Evolutionary conservation across 2,329 filamentous ascomycete genomes (phyloP).

Genomic region (Sporothrix brasiliensis): DNA sequence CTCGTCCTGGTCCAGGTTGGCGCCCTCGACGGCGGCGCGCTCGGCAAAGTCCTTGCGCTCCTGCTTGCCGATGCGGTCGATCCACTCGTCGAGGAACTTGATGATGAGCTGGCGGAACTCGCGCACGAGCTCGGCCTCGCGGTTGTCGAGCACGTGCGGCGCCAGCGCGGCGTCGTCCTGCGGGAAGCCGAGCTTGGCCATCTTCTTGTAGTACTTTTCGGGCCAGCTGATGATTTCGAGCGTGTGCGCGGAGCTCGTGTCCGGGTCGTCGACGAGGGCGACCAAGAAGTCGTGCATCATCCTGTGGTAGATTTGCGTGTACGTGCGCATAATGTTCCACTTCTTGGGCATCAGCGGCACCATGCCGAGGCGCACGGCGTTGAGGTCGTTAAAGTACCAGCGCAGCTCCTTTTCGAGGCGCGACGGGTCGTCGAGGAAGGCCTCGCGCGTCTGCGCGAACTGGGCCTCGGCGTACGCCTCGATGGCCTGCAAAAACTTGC

Average conservation of each 20-base stretch:
- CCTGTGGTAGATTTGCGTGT: slow-evolving; percentile 85
- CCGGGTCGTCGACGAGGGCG: slow-evolving; percentile 77
- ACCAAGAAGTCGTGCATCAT: slow-evolving; percentile 95
- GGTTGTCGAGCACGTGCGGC: slow-evolving; percentile 86
- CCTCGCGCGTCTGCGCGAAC: slow-evolving; percentile 70
- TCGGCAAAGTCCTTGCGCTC: slow-evolving; percentile 82
- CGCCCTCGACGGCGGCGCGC: slow-evolving; percentile 70
- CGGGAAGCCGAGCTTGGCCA: slow-evolving; percentile 82
- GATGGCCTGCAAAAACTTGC: slow-evolving; percentile 86
- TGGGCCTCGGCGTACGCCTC: slow-evolving; percentile 71
- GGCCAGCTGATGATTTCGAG: slow-evolving; percentile 93
- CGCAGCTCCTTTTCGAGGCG: slow-evolving; percentile 83
- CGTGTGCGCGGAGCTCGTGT: slow-evolving; percentile 82
- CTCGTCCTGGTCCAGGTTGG: slow-evolving; percentile 80
- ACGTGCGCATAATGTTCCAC: slow-evolving; percentile 93
- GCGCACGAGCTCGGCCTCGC: slow-evolving; percentile 85
- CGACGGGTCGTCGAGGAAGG: slow-evolving; percentile 81
- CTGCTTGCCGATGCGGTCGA: slow-evolving; percentile 83
- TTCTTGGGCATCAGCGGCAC: slow-evolving; percentile 88
- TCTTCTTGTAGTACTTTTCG: slow-evolving; percentile 94
- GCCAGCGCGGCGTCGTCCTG: slow-evolving; percentile 66
- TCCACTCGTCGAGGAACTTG: slow-evolving; percentile 95
- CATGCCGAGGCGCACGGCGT: slow-evolving; percentile 93
- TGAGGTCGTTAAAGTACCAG: slow-evolving; percentile 98
- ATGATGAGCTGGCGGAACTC: slow-evolving; percentile 96